These are phyloP conservation scores for Sporothrix brunneoviolacea DNA, from an alignment of 2,329 filamentous ascomycete species.

Conservation along the genomic window DNA sequence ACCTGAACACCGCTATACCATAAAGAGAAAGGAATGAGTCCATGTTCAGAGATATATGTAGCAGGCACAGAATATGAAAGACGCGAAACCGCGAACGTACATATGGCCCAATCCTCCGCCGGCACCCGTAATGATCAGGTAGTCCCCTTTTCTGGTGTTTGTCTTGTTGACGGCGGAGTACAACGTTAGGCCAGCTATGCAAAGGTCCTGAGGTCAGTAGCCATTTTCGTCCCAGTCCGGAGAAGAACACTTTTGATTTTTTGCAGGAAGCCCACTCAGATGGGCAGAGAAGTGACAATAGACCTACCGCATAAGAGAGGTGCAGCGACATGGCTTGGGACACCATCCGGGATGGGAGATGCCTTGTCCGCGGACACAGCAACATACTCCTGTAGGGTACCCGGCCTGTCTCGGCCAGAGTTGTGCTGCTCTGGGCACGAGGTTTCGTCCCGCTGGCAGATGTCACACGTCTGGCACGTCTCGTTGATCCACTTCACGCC, in stretches of 20 bases:
- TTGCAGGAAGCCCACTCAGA: no score
- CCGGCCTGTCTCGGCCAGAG: slow-evolving; percentile 10
- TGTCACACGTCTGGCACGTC: slow-evolving; percentile 7
- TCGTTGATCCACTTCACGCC: slow-evolving; percentile 14
- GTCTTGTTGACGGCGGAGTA: slow-evolving; percentile 10
- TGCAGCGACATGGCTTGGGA: slow-evolving; percentile 3
- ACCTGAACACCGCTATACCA: slow-evolving; percentile 10
- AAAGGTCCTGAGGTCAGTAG: neutral
- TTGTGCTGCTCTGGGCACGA: slow-evolving; percentile 14
- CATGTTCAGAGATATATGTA: no score
- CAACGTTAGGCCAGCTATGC: slow-evolving; percentile 5
- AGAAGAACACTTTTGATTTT: no score
- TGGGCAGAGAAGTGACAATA: neutral
- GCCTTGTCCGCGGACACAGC: neutral
- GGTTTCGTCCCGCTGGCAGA: slow-evolving; percentile 11
- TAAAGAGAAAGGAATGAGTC: no score
- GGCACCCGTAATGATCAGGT: slow-evolving; percentile 3
- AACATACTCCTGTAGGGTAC: slow-evolving; percentile 12
- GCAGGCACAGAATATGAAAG: no score
- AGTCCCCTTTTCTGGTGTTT: neutral
- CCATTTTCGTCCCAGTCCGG: no score
- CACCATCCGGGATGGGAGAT: slow-evolving; percentile 5
- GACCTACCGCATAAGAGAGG: slow-evolving; percentile 11
- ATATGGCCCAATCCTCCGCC: slow-evolving; percentile 5
- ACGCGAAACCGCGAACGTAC: no score